Evolutionary conservation across 2,329 filamentous ascomycete species (phyloP), one percentile per base, ranked within the genome.

Genomic region (Cercospora beticola): DNA sequence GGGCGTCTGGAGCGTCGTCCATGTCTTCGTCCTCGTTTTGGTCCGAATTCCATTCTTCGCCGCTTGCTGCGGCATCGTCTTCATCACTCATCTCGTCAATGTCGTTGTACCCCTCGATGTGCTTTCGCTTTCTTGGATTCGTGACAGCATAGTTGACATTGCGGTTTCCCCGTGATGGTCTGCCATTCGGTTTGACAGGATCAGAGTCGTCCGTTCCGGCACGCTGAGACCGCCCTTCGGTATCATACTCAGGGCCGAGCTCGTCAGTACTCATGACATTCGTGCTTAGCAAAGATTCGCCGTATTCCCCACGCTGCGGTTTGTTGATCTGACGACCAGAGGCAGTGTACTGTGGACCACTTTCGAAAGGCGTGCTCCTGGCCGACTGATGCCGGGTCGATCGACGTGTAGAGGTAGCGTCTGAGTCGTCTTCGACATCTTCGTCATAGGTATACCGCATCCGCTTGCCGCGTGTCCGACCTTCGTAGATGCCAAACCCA

Each of bases 371-470:
- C 0, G 92, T 93, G 71, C 88, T 89, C 9, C 77, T 89, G 86
- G 46, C 90, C 49, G 73, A 77, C 30, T 69, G 69, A 87, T 93
- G 91, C 28, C 94, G 83, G 9, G 82, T 82, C 4, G 87, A 89
- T 58, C 85, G 83, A 56, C 87, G 89, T 18, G 88, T 86, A 12
- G 92, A 92, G 6, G 89, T 87, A 18, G 82, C 82, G 69, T 83
- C 94, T 78, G 89, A 89, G 76, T 90, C 87, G n/a, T 87, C 87
- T 62, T 82, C 84, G 58, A 96, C 92, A 26, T 96, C 92, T 63
- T 97, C 94, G 0, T 93, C 96, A 77, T 92, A 99, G 0, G 93
- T 99, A 78, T 99, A 99, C 80, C 94, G 96, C 82, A 97, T 91
- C 70, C 94, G 91, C 84, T 99, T 98, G 66, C 95, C 95, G 68